Conservation (phyloP, 371 early-diverging fungal species). For the Coemansia sp. region DNA sequence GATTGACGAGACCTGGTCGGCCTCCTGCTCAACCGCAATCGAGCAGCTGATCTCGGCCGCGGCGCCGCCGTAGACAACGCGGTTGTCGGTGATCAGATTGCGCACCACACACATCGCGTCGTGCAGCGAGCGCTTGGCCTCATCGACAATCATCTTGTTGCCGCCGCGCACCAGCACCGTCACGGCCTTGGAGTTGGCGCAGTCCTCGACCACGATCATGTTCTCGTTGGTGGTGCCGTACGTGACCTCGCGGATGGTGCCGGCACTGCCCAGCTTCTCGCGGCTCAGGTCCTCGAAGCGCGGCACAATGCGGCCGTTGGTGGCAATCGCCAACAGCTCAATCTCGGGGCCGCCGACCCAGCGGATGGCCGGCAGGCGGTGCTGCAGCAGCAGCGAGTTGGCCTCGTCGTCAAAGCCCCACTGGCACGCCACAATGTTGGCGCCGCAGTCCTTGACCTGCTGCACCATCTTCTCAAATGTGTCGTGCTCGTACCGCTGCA, state of each 20-base stretch:
- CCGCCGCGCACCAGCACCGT: slow-evolving; percentile 99
- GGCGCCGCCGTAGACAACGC: slow-evolving; percentile 99
- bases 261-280: slow-evolving; percentile 94
- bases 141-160: slow-evolving; percentile 99
- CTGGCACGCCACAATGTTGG: slow-evolving; percentile 99
- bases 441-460: slow-evolving; percentile 95
- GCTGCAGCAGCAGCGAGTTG: slow-evolving; percentile 98
- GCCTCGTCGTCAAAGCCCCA: slow-evolving; percentile 99
- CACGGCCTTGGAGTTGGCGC: slow-evolving; percentile 97
- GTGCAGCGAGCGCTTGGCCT: slow-evolving; percentile 98
- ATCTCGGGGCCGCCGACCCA: slow-evolving; percentile 99
- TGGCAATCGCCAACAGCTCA: slow-evolving; percentile 98
- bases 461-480: slow-evolving; percentile 98
- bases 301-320: slow-evolving; percentile 98
- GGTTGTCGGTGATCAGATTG: slow-evolving; percentile 95
- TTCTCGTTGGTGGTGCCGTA: slow-evolving; percentile 99
- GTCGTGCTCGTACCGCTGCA: slow-evolving; percentile 94
- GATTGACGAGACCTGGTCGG: slow-evolving; percentile 87
- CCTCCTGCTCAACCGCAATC: slow-evolving; percentile 88
- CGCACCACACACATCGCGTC: slow-evolving; percentile 99
- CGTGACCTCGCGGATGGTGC: slow-evolving; percentile 89
- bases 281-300: slow-evolving; percentile 96
- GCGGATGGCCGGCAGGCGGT: slow-evolving; percentile 98
- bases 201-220: slow-evolving; percentile 98
- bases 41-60: slow-evolving; percentile 97